Conservation (phyloP, 441 rosid species). For the Gossypium trilobum region DNA sequence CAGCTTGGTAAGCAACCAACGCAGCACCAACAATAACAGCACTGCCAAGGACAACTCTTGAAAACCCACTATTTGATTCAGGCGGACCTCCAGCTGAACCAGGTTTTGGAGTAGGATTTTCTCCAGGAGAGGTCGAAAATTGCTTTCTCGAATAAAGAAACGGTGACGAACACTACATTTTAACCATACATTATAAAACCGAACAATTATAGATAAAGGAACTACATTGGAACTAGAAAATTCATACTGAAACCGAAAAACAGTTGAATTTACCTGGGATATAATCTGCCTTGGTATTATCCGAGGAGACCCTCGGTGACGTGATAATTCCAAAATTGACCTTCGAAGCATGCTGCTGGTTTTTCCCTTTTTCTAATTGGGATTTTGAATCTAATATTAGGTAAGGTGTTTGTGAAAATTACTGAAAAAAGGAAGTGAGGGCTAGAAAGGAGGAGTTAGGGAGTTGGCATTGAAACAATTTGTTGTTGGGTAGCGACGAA, state of each 20-base stretch:
- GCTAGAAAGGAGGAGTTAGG: not conserved
- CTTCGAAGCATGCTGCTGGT: constrained; percentile 31
- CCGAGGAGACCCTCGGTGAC: constrained; percentile 33
- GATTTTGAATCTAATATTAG: not conserved
- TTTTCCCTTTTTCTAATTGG: not conserved
- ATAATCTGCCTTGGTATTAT: constrained; percentile 41
- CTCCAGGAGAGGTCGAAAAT: constrained; percentile 38
- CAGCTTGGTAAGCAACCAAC: constrained; percentile 45
- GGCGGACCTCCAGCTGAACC: constrained; percentile 24
- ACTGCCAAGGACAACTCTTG: constrained; percentile 41
- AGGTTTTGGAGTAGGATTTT: constrained; percentile 34
- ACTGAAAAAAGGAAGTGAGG: constrained; percentile 17
- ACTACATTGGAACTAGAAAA: not conserved
- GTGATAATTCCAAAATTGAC: constrained; percentile 55
- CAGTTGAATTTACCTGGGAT: constrained; percentile 37
- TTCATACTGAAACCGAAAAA: not conserved
- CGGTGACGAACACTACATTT: constrained; percentile 30
- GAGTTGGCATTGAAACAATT: constrained; percentile 1
- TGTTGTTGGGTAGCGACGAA: not conserved
- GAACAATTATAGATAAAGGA: not conserved
- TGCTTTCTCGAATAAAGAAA: constrained; percentile 41
- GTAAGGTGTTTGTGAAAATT: constrained; percentile 26
- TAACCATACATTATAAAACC: constrained; percentile 3
- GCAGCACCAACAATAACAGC: constrained; percentile 41
- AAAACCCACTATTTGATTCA: constrained; percentile 30